A percentile compares a stretch with the other conserved stretches of the same genome.
These are phyloP conservation scores for Dothistroma septosporum DNA, from an alignment of 2,329 filamentous ascomycete genomes.

Conservation along the genomic window DNA sequence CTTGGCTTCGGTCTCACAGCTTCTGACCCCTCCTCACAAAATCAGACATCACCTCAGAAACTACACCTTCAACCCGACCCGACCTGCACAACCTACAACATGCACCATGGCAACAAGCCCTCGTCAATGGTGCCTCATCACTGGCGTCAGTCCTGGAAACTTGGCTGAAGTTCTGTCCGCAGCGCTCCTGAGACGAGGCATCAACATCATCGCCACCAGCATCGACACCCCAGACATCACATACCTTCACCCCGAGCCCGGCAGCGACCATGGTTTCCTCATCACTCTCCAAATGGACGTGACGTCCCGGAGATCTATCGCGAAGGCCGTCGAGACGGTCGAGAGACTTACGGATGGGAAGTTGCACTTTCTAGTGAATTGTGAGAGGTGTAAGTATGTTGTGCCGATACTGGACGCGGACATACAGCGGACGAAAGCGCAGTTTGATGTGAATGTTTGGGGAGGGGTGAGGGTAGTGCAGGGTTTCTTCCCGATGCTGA, in stretches of 20 bases:
- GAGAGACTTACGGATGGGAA: conserved; percentile 29
- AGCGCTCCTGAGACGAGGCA: conserved; percentile 43
- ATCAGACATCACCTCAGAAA: not conserved
- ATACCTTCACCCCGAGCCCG: conserved; percentile 9
- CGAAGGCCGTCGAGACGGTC: conserved; percentile 32
- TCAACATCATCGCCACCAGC: conserved; percentile 42
- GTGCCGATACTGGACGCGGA: conserved; percentile 28
- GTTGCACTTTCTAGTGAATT: conserved; percentile 49
- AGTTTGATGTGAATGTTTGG: conserved; percentile 51
- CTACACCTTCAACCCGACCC: not conserved
- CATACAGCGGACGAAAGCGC: conserved; percentile 43
- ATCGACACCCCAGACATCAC: conserved; percentile 31
- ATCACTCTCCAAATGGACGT: conserved; percentile 41
- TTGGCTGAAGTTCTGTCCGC: conserved; percentile 47
- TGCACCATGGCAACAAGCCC: not conserved
- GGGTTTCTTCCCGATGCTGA: conserved; percentile 49
- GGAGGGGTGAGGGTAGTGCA: conserved; percentile 37
- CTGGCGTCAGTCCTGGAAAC: conserved; percentile 47
- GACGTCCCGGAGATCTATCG: conserved; percentile 37
- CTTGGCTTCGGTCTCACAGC: not conserved
- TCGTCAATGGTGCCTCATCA: conserved; percentile 46
- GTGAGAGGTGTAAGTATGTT: conserved; percentile 40
- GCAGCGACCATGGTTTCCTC: conserved; percentile 16
- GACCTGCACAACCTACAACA: not conserved
- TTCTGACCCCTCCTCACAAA: not conserved